phyloP scores from a whole-genome alignment of 768 basidiomycete species.

The Termitomyces sp. region DNA sequence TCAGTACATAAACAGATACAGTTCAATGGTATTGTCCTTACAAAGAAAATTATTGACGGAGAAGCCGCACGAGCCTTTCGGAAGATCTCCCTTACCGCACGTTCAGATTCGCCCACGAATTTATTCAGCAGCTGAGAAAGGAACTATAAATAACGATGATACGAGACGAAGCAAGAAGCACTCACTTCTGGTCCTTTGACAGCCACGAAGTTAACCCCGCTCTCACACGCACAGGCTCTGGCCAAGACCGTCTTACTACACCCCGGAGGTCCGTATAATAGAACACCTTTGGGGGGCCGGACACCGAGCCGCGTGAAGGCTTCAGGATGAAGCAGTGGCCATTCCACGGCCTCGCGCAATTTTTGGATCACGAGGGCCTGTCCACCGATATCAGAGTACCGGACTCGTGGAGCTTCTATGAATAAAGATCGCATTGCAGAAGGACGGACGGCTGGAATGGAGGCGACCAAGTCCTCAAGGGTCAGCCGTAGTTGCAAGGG shows the following conservation, averaged over 20 bases:
- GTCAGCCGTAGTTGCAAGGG: conserved; percentile 34
- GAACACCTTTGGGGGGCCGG: conserved; percentile 79
- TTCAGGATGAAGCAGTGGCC: conserved; percentile 86
- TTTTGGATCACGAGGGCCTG: conserved; percentile 78
- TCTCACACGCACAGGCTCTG: conserved; percentile 88
- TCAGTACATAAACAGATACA: not conserved
- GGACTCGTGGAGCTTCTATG: conserved; percentile 76
- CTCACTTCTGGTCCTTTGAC: conserved; percentile 95
- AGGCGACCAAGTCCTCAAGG: conserved; percentile 56
- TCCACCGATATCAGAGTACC: conserved; percentile 88
- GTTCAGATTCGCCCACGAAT: conserved; percentile 96
- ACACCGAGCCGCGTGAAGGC: conserved; percentile 86
- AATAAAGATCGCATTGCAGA: conserved; percentile 94
- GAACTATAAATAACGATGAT: not conserved
- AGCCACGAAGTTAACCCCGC: conserved; percentile 92
- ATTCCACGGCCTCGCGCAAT: conserved; percentile 88
- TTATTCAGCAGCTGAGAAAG: conserved; percentile 81
- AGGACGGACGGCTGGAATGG: conserved; percentile 78
- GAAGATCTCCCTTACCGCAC: conserved; percentile 92
- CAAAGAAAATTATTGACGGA: conserved; percentile 96
- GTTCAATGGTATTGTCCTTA: conserved; percentile 31
- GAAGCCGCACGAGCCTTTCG: conserved; percentile 90
- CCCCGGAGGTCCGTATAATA: conserved; percentile 95
- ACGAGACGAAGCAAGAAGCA: not conserved
- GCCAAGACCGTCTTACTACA: conserved; percentile 95